Percentiles rank a stretch among this genome's conserved stretches.
Evolutionary conservation across 2,329 filamentous ascomycete genomes (phyloP).

Genomic region (Sordariomycetes sp.): DNA sequence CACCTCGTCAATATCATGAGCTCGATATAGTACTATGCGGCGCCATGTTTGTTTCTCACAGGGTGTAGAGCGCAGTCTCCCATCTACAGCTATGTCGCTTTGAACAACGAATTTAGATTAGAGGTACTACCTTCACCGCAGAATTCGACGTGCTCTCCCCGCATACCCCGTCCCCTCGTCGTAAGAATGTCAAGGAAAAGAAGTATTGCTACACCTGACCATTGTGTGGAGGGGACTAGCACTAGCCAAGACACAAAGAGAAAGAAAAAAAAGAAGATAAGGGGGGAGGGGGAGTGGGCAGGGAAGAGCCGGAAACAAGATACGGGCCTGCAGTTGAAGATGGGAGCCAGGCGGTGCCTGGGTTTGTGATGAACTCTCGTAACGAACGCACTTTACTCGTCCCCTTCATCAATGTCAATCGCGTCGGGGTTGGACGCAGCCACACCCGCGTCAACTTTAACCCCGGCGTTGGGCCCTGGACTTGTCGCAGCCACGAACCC

Average conservation of each 20-base stretch:
- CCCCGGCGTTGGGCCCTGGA: conserved; percentile 54
- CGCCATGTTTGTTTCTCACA: no score
- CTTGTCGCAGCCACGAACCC: conserved; percentile 79
- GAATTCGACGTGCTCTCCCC: not conserved
- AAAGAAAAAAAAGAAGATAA: not conserved
- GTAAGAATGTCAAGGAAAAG: conserved; percentile 6
- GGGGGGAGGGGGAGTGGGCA: no score
- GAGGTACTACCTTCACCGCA: not conserved
- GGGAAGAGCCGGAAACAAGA: not conserved
- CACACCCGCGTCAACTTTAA: conserved; percentile 22
- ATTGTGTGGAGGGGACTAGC: not conserved
- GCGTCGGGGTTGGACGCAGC: conserved; percentile 67
- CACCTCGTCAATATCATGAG: no score
- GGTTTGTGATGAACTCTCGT: no score
- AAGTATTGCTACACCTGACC: conserved; percentile 6
- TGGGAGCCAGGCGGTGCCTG: no score
- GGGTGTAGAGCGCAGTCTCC: no score
- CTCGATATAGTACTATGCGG: not conserved
- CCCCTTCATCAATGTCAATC: conserved; percentile 57
- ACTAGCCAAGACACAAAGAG: not conserved
- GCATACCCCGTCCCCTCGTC: not conserved
- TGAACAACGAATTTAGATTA: not conserved
- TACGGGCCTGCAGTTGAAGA: not conserved
- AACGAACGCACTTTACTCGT: no score
- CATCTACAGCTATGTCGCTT: no score